These are phyloP conservation scores for Aegilops tauschii DNA, from an alignment of 176 grass and related monocot species.

Conservation along the genomic window DNA sequence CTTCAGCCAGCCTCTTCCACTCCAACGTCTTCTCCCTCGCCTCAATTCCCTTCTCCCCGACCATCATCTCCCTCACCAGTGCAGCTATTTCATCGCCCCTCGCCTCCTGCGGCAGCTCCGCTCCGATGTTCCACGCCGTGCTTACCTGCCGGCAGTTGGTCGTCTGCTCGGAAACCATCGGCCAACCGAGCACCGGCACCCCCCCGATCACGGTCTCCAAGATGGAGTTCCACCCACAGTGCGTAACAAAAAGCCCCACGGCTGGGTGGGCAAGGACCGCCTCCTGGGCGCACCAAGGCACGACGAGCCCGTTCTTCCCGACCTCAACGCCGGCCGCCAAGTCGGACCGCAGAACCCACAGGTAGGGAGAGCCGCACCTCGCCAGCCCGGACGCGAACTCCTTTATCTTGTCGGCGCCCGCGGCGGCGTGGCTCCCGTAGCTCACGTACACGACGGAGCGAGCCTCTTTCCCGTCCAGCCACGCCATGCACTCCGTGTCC, in stretches of 20 bases:
- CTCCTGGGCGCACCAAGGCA: not conserved
- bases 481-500: constrained; percentile 2
- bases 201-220: not conserved
- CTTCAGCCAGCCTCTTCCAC: not conserved
- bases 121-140: not conserved
- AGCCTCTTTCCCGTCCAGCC: constrained; percentile 4
- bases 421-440: constrained; percentile 1
- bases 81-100: not conserved
- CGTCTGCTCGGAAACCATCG: not conserved
- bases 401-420: not conserved
- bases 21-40: not conserved
- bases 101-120: not conserved
- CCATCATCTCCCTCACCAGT: not conserved
- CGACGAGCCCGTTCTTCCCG: not conserved
- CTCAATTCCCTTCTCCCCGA: not conserved
- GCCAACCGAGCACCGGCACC: not conserved
- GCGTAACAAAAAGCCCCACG: not conserved
- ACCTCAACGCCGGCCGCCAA: not conserved
- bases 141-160: not conserved
- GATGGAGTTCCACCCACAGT: constrained; percentile 1
- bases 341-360: constrained; percentile 1
- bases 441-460: not conserved
- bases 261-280: constrained; percentile 4
- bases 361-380: constrained; percentile 4
- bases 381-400: not conserved